Percentiles rank a stretch among this genome's conserved stretches.
phyloP scores from a whole-genome alignment of 371 early-diverging fungal genomes.

The Mycotypha africana region DNA sequence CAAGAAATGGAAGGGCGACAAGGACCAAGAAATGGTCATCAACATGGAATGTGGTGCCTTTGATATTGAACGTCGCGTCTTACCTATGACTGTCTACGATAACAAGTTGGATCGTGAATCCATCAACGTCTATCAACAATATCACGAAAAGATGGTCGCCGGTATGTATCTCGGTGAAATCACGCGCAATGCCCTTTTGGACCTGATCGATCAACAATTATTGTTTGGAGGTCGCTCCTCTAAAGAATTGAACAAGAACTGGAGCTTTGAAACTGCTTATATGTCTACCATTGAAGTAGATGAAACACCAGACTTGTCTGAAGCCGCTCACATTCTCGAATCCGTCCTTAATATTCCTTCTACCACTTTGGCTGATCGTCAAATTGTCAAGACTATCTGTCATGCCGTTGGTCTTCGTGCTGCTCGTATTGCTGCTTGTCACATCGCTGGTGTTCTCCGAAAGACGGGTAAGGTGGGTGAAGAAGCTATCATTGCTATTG shows the following conservation, averaged over 20 bases:
- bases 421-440: conserved; percentile 80
- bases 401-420: conserved; percentile 83
- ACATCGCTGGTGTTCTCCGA: conserved; percentile 73
- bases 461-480: conserved; percentile 51
- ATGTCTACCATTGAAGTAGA: conserved; percentile 89
- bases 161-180: conserved; percentile 85
- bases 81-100: conserved; percentile 71
- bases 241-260: conserved; percentile 62
- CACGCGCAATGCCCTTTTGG: conserved; percentile 60
- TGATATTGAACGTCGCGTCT: conserved; percentile 53
- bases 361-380: conserved; percentile 76
- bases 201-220: conserved; percentile 53
- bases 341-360: conserved; percentile 56
- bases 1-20: conserved; percentile 53
- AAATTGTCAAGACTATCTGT: conserved; percentile 74
- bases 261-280: conserved; percentile 86
- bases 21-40: conserved; percentile 48
- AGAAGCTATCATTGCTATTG: conserved; percentile 54
- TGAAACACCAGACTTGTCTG: conserved; percentile 53
- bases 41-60: conserved; percentile 72
- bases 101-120: conserved; percentile 55
- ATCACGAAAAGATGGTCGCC: conserved; percentile 77
- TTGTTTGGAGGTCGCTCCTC: conserved; percentile 57
- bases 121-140: conserved; percentile 55
- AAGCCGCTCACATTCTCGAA: conserved; percentile 72